Base-by-base conservation (phyloP, 768 basidiomycete genomes). In the Kwoniella mangroviensis region DNA sequence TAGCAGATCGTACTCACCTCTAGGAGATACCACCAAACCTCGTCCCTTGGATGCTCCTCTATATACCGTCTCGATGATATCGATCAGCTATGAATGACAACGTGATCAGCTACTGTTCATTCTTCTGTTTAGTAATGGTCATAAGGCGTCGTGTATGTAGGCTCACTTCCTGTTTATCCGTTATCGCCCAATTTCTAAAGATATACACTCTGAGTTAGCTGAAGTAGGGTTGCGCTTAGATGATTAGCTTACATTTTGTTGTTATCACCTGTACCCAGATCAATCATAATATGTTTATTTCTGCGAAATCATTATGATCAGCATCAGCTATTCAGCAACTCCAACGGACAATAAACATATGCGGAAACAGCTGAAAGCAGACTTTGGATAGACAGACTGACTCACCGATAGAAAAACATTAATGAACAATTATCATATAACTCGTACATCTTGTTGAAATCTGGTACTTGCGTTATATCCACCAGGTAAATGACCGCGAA, bases 401-500 rank as follows among this genome's bases (percentile, higher is more conserved):
- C 90, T 53, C 75, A 95, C 94, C 94, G 90, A 84, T 96, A 97
- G 86, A 97, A 96, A 87, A 97, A 96, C 94, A 96, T 97, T 74
- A 96, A 76, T 5, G 96, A 96, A 83, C 94, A 97, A 1, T 92
- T 90, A 80, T 98, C 96, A 81, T 98, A 99, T 82, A 98, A 85
- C 83, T 98, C 97, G 84, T 98, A 98, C 96, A 98, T 98, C 94
- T 98, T 98, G 85, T 96, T 98, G 85, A 98, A 98, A 83, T 98
- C 97, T 1, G 97, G 96, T 0, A 98, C 96, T 70, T 94, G 90
- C 0, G 93, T 97, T 79, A 97, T 98, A 82, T 99, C 96, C 24
- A 90, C 89, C 12, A 97, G 86, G 80, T 98, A 98, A 73, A 98
- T 93, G 76, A 98, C 94, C 10, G 95, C 94, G 84, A 96, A 98